A percentile compares a stretch with the other conserved stretches of the same genome.
phyloP scores from a whole-genome alignment of 2,329 filamentous ascomycete genomes.

The Trichoderma sp. region DNA sequence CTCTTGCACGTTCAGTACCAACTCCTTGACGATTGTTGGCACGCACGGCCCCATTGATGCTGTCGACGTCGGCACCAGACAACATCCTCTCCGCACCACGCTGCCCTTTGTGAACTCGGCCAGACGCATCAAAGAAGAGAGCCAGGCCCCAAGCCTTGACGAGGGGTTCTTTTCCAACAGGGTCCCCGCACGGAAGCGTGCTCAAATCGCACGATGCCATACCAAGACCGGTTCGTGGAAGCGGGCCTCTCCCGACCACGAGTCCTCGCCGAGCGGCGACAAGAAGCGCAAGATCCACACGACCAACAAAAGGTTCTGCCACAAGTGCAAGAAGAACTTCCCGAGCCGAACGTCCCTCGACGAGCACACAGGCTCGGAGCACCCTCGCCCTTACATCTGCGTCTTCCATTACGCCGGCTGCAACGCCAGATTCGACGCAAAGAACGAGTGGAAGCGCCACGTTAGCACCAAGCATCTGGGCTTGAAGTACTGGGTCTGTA shows the following conservation, averaged over 20 bases:
- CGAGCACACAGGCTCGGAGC: conserved; percentile 40
- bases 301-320: conserved; percentile 20
- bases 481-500: conserved; percentile 72
- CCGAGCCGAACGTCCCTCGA: conserved; percentile 45
- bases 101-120: neutral
- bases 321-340: conserved; percentile 34
- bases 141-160: neutral
- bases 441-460: conserved; percentile 97
- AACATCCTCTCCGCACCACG: neutral
- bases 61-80: neutral
- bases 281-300: neutral
- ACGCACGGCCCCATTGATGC: neutral
- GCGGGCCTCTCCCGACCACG: neutral
- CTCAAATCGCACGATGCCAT: neutral
- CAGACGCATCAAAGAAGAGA: neutral
- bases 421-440: conserved; percentile 66
- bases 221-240: neutral
- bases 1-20: neutral
- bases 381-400: conserved; percentile 67
- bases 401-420: conserved; percentile 79
- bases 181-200: neutral
- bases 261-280: neutral
- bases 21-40: neutral
- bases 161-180: neutral
- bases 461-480: conserved; percentile 76